Evolutionary conservation across 2,329 filamentous ascomycete genomes (phyloP).

Genomic region (Aspergillus novofumigatus): DNA sequence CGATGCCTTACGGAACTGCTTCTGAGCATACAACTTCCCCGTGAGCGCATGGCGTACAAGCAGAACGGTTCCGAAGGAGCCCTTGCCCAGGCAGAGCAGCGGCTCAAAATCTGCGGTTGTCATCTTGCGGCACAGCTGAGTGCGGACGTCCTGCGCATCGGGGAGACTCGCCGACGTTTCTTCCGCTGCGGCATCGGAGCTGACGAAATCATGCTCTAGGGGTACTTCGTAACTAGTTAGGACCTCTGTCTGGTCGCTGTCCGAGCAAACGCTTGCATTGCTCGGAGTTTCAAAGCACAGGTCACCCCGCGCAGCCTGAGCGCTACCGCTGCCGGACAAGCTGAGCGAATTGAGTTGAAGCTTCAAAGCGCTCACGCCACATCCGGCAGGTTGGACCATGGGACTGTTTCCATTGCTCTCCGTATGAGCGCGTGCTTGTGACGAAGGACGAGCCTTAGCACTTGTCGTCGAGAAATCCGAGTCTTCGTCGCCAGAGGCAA

Average conservation of each 20-base stretch:
- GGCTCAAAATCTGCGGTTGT: conserved; percentile 84
- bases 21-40: conserved; percentile 90
- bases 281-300: conserved; percentile 45
- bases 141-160: conserved; percentile 54
- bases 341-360: conserved; percentile 75
- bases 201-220: conserved; percentile 80
- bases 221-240: conserved; percentile 80
- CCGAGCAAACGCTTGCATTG: conserved; percentile 58
- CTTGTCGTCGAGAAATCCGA: conserved; percentile 41
- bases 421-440: conserved; percentile 23
- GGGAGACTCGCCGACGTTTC: conserved; percentile 36
- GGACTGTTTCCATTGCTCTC: conserved; percentile 40
- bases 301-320: conserved; percentile 52
- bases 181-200: conserved; percentile 46
- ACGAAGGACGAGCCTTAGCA: conserved; percentile 31
- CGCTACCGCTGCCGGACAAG: conserved; percentile 58
- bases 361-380: conserved; percentile 79
- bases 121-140: conserved; percentile 70
- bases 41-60: conserved; percentile 86
- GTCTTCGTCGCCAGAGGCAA: conserved; percentile 43
- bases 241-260: conserved; percentile 64
- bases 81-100: conserved; percentile 89
- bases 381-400: conserved; percentile 49
- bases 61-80: conserved; percentile 90
- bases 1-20: conserved; percentile 97